These are phyloP conservation scores for Medicago lupulina DNA, from an alignment of 306 rosid genomes.

Conservation along the genomic window DNA sequence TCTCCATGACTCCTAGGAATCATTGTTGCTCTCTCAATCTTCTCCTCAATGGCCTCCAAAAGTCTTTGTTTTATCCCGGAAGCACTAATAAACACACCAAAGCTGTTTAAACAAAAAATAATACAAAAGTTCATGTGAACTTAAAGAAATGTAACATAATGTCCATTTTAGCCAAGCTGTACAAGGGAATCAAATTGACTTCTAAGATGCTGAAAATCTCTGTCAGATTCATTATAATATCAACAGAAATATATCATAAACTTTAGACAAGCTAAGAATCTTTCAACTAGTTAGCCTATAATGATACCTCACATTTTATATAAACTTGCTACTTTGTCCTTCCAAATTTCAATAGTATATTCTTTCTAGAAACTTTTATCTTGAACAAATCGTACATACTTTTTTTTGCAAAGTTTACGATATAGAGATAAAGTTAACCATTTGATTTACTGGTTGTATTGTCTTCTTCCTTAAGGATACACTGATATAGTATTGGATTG, in stretches of 20 bases:
- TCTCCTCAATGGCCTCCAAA: slow-evolving; percentile 76
- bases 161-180: slow-evolving; percentile 24
- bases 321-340: slow-evolving; percentile 9
- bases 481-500: too few species aligned
- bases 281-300: slow-evolving; percentile 21
- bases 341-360: slow-evolving; percentile 24
- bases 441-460: too few species aligned
- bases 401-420: not conserved
- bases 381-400: slow-evolving; percentile 6
- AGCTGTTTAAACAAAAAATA: slow-evolving; percentile 57
- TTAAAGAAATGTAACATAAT: slow-evolving; percentile 32
- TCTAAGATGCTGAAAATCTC: slow-evolving; percentile 38
- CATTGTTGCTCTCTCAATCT: slow-evolving; percentile 86
- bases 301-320: slow-evolving; percentile 7
- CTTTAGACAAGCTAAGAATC: slow-evolving; percentile 16
- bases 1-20: slow-evolving; percentile 89
- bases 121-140: slow-evolving; percentile 27
- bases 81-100: slow-evolving; percentile 80
- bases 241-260: slow-evolving; percentile 13
- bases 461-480: too few species aligned
- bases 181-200: slow-evolving; percentile 31
- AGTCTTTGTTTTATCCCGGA: slow-evolving; percentile 71
- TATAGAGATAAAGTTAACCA: slow-evolving; percentile 9
- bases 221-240: slow-evolving; percentile 21
- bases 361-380: slow-evolving; percentile 30